phyloP scores from a whole-genome alignment of 1,139 yeast genomes.

The Ogataea hybrid region DNA sequence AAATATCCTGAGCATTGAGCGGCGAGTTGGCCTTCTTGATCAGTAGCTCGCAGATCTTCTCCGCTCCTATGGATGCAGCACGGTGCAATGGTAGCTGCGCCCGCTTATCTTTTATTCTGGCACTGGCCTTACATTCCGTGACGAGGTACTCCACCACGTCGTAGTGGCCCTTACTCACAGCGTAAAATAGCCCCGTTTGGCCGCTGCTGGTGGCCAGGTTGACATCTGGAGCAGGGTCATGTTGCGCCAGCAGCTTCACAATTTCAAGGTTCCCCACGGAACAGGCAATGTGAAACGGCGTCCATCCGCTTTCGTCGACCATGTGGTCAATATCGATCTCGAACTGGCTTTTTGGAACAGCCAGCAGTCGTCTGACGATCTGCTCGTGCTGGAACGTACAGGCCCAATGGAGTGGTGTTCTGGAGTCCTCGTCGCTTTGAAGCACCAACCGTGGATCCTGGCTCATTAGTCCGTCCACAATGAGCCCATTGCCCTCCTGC shows the following conservation, averaged over 20 bases:
- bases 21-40: constrained; percentile 58
- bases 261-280: constrained; percentile 66
- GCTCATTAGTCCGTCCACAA: constrained; percentile 47
- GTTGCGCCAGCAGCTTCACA: constrained; percentile 41
- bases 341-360: constrained; percentile 29
- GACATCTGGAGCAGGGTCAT: constrained; percentile 45
- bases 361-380: constrained; percentile 50
- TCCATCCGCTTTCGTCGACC: constrained; percentile 81
- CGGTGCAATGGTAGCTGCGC: constrained; percentile 73
- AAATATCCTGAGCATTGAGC: constrained; percentile 62
- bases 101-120: constrained; percentile 63
- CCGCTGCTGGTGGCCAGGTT: constrained; percentile 61
- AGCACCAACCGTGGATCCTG: constrained; percentile 47
- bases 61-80: constrained; percentile 79
- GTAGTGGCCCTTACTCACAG: constrained; percentile 65
- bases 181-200: constrained; percentile 72
- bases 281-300: constrained; percentile 79
- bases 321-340: constrained; percentile 61
- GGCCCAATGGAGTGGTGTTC: constrained; percentile 92
- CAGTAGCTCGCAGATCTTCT: constrained; percentile 48
- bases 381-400: constrained; percentile 59
- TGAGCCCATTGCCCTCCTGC: constrained; percentile 48
- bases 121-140: constrained; percentile 52
- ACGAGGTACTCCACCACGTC: constrained; percentile 53
- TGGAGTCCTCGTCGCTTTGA: constrained; percentile 63